Percentiles rank a stretch among this genome's conserved stretches.
Evolutionary conservation across 1,284 basidiomycete genomes (phyloP).

Genomic region (Coniferiporia weirii): DNA sequence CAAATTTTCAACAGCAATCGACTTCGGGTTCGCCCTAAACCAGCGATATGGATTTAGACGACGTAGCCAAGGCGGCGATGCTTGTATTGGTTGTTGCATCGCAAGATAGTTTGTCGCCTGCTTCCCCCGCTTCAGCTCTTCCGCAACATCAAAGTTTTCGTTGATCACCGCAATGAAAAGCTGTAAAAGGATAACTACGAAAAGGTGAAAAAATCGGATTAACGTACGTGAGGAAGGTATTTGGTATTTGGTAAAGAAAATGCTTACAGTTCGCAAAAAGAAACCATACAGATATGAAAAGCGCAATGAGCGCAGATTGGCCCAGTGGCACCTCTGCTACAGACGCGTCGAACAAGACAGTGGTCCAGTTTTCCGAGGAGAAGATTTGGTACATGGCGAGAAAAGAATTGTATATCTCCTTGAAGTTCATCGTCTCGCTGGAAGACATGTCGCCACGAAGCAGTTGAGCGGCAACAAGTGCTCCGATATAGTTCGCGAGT

Average conservation of each 20-base stretch:
- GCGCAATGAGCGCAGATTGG: slow-evolving; percentile 69
- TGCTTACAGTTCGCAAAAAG: slow-evolving; percentile 87
- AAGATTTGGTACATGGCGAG: slow-evolving; percentile 86
- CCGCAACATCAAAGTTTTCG: slow-evolving; percentile 93
- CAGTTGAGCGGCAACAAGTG: slow-evolving; percentile 74
- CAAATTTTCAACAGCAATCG: slow-evolving; percentile 64
- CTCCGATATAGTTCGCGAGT: slow-evolving; percentile 83
- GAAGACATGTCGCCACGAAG: slow-evolving; percentile 75
- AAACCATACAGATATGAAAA: slow-evolving; percentile 86
- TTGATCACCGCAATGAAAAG: slow-evolving; percentile 99
- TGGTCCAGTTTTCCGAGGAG: slow-evolving; percentile 94
- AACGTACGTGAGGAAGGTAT: slow-evolving; percentile 8
- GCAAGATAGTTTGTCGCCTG: slow-evolving; percentile 72
- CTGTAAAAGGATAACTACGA: slow-evolving; percentile 85
- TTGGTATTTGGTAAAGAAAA: slow-evolving; percentile 3
- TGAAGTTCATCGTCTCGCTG: slow-evolving; percentile 69
- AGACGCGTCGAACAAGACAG: slow-evolving; percentile 70
- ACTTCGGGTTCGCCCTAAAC: slow-evolving; percentile 70
- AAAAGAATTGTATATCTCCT: slow-evolving; percentile 87
- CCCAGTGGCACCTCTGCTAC: slow-evolving; percentile 59
- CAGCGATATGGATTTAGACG: slow-evolving; percentile 86
- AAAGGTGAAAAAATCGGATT: not conserved
- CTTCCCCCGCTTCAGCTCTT: slow-evolving; percentile 82
- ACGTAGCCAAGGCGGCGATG: slow-evolving; percentile 65
- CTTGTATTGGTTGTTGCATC: slow-evolving; percentile 46